Evolutionary conservation across 306 rosid species (phyloP), one percentile per base, ranked within the genome.

Genomic region (Elaeagnus macrophylla): DNA sequence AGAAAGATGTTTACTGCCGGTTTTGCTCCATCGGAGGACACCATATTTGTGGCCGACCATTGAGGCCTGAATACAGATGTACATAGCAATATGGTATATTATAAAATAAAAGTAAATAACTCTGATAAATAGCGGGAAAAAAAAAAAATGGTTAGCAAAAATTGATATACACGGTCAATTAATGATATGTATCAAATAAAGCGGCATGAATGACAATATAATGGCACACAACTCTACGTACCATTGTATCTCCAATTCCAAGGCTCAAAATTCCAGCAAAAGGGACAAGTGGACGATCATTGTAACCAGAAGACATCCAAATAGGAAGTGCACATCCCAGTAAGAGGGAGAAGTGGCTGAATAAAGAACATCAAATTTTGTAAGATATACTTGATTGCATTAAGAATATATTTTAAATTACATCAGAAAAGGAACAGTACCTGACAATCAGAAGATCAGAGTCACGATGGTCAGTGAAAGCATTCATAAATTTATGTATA

Each of bases 231-330:
- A 37, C 2, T 41, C 57, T 6, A 38, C 74, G 61, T 72, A 85
- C 95, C 97, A 89, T 89, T 45, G 97, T 89, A 76, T 89, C 97
- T 58, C 97, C 97, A 69, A 89, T 83, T 59, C 97, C 97, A 12
- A 85, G 94, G 62, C 90, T 81, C 80, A 89, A 71, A 61, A 89
- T 89, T 72, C 97, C 97, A 10, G 97, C 88, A 74, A 85, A 89
- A 73, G 97, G 89, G 43, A 85, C 81, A 68, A 89, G 95, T 46
- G 95, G 95, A 35, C 94, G 87, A 59, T 89, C 97, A 61, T 65
- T 85, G 77, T 70, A 83, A 41, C 89, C 95, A 69, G 82, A 77
- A 51, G 95, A 85, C 94, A 89, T 75, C 97, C 97, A 89, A 68
- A 85, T 83, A 62, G 94, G 97, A 75, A 83, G 81, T 14, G 95